Base-by-base conservation (phyloP, 768 basidiomycete species). In the Mycena latifolia region DNA sequence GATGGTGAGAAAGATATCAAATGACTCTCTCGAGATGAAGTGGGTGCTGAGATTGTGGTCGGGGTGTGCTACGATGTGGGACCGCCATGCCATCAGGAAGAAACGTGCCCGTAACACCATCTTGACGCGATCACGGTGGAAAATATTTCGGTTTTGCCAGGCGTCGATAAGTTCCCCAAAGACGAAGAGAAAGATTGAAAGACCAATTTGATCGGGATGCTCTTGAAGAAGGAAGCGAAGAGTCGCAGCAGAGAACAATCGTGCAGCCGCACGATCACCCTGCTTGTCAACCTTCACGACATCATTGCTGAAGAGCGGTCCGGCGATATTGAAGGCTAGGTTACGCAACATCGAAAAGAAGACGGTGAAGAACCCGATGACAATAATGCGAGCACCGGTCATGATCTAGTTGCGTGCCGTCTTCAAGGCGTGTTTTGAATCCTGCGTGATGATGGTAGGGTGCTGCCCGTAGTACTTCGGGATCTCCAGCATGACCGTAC, bases 341-440 rank as follows among this genome's bases (percentile, higher is more conserved):
- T 69, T 28, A 7, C 60, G 73, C 18, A 77, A 57, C 25, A 71
- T 68, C 5, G 46, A 33, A 53, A 74, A 80, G 24, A 58, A 28
- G 2, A 62, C 45, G 10, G 55, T 10, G 29, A 63, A 66, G 28
- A 75, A 70, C 0, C 76, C 79, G 1, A 80, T 31, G 2, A 64
- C 58, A 1, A 78, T 63, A 0, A 73, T 37, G 0, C 67, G 73
- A 6, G 80, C 80, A 0, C 80, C 79, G 0, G 76, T 73, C 60
- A 75, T 78, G 0, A 79, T 37, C 31, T 82, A 77, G 63, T 82
- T 82, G 12, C 76, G 69, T 3, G 67, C 55, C 0, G 79, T 82
- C 56, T 82, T 82, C 20, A 74, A 62, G 0, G 54, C 70, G 55
- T 82, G 81, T 35, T 80, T 80, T 3, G 77, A 74, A 53, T 81